A percentile compares a stretch with the other conserved stretches of the same genome.
These are phyloP conservation scores for Xerocomus amazonicus DNA, from an alignment of 1,284 basidiomycete genomes.

Conservation along the genomic window DNA sequence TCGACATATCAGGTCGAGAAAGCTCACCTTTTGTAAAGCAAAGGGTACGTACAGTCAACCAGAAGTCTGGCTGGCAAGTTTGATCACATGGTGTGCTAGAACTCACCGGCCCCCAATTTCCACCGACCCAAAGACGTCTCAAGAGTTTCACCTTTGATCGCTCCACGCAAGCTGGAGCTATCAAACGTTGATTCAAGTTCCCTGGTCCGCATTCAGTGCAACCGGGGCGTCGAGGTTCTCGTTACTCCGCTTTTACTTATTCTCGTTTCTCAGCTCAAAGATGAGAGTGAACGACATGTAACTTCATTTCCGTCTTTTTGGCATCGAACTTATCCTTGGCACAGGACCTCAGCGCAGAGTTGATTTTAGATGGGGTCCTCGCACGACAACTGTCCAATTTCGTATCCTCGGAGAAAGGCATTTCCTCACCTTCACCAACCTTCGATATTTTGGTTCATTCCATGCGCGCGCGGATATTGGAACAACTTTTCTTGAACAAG, in stretches of 20 bases:
- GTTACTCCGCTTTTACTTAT: conserved; percentile 47
- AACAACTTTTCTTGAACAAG: conserved; percentile 21
- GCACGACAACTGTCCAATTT: conserved; percentile 36
- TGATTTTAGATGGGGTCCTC: conserved; percentile 47
- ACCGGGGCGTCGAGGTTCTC: conserved; percentile 34
- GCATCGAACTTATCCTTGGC: conserved; percentile 11
- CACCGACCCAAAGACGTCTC: conserved; percentile 4
- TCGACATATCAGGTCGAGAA: conserved; percentile 34
- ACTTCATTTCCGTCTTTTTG: conserved; percentile 9
- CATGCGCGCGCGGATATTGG: conserved; percentile 22
- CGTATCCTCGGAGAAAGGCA: conserved; percentile 11
- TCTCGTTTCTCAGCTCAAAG: conserved; percentile 37
- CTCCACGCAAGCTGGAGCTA: conserved; percentile 5
- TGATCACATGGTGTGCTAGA: conserved; percentile 9
- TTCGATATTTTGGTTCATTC: conserved; percentile 29
- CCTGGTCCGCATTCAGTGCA: conserved; percentile 29
- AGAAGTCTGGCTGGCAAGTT: not conserved
- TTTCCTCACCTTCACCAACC: conserved; percentile 1
- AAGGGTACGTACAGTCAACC: conserved; percentile 22
- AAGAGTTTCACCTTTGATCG: conserved; percentile 2
- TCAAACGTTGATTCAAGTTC: conserved; percentile 3
- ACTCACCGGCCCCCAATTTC: conserved; percentile 11
- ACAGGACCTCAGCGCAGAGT: conserved; percentile 43
- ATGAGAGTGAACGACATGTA: conserved; percentile 44
- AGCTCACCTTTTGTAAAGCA: conserved; percentile 38